Evolutionary conservation across 805 yeast genomes (phyloP).

Genomic region (Allodekkera sacchari): DNA sequence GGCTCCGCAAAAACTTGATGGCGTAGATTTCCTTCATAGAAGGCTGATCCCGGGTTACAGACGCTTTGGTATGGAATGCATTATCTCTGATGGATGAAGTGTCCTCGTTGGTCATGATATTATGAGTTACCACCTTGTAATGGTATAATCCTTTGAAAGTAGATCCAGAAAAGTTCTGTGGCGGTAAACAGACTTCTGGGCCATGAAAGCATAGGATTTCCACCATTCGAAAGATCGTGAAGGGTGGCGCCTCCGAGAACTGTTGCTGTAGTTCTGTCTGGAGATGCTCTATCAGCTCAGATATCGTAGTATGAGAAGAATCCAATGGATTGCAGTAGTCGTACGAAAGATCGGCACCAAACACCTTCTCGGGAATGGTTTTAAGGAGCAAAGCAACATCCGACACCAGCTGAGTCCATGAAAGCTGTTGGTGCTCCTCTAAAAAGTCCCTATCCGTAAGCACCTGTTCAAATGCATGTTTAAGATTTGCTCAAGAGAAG

Average conservation of each 20-base stretch:
- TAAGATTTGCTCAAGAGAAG: too few relatives aligned
- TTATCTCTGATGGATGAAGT: not conserved
- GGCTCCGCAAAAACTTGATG: slow-evolving; percentile 14
- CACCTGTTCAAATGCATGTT: slow-evolving; percentile 1
- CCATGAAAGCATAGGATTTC: slow-evolving; percentile 9
- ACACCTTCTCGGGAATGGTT: not conserved
- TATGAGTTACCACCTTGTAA: slow-evolving; percentile 1
- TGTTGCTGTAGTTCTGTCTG: not conserved
- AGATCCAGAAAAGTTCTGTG: not conserved
- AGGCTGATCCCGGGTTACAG: not conserved
- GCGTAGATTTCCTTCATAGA: slow-evolving; percentile 14
- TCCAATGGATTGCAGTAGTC: not conserved
- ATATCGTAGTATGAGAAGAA: not conserved
- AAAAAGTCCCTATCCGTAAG: not conserved
- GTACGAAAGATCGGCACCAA: not conserved
- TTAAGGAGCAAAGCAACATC: not conserved
- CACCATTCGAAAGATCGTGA: slow-evolving; percentile 18
- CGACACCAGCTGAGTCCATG: not conserved
- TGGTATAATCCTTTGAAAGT: slow-evolving; percentile 2
- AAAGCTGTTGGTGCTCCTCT: not conserved
- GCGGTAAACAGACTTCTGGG: slow-evolving; percentile 11
- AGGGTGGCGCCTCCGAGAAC: slow-evolving; percentile 22
- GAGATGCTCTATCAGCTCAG: not conserved
- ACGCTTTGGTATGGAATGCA: not conserved
- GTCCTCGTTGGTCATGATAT: slow-evolving; percentile 1